Base-by-base conservation (phyloP, 164 flowering plant genomes). In the Aristolochia fimbriata region DNA sequence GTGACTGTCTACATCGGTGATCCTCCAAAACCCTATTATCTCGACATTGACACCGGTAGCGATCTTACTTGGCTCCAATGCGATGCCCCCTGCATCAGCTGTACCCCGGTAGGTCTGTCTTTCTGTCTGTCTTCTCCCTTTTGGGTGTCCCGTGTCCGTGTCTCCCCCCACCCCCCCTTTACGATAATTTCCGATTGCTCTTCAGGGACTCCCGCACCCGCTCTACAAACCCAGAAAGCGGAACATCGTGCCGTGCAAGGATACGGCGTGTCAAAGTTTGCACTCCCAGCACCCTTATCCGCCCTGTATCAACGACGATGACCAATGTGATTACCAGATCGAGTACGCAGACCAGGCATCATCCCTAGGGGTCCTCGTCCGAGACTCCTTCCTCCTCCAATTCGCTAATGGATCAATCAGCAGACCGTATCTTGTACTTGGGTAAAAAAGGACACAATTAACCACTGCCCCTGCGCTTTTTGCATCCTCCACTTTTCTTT, bases 41-140 rank as follows among this genome's bases (percentile, higher is more conserved):
- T 93, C 53, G 96, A 93, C 77, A 78, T 82, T n/a, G 98, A 93
- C 64, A 86, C 98, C 0, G 98, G 97, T 56, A 93, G 98, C 59
- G 96, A 90, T 62, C 90, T 93, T 58, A 84, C 98, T 15, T 93
- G 97, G 98, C 81, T 93, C 57, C 96, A 90, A 63, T 93, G 97
- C 74, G 88, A 93, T 68, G 94, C 92, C 17, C 98, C 96, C 1
- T 89, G 98, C 73, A 73, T 72, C 48, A 68, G 62, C 0, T 93
- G 97, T 64, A 59, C 80, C 43, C 61, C 71, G 86, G 98, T 92
- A 63, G 65, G 17, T 20, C 17, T 11, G 41, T 24, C 19, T 24
- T 47, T 59, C 52, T 6, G 0, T 23, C 22, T 62, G n/a, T n/a
- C n/a, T 23, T 0, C 55, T n/a, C 15, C n/a, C 14, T 30, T 2